Percentiles rank a stretch among this genome's conserved stretches.
These are phyloP conservation scores for Quillaja saponaria DNA, from an alignment of 306 rosid species.

Conservation along the genomic window DNA sequence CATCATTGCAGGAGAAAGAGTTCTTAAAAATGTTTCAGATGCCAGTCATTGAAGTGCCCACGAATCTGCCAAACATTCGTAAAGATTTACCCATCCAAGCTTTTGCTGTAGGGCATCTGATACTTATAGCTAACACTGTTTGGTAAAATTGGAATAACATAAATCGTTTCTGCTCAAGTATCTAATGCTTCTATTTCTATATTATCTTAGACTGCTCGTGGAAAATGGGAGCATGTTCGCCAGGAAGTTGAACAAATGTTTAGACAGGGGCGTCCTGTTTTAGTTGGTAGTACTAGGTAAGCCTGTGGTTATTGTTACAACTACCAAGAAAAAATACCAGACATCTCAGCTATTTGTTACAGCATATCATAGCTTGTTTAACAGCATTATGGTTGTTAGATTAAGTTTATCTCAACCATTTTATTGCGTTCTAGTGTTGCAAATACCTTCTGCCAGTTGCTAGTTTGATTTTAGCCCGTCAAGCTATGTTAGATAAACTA, in stretches of 20 bases:
- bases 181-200: constrained; percentile 29
- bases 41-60: constrained; percentile 98
- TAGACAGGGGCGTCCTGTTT: constrained; percentile 87
- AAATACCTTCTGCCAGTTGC: too few relatives aligned
- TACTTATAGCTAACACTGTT: constrained; percentile 18
- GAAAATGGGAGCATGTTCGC: constrained; percentile 95
- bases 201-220: constrained; percentile 74
- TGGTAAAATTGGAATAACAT: constrained; percentile 2
- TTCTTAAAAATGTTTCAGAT: constrained; percentile 88
- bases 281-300: constrained; percentile 97
- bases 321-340: too few relatives aligned
- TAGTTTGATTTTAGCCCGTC: too few relatives aligned
- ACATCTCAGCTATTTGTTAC: too few relatives aligned
- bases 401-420: too few relatives aligned
- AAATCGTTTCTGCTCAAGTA: constrained; percentile 17
- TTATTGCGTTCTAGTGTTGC: too few relatives aligned
- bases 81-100: constrained; percentile 96
- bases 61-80: constrained; percentile 87
- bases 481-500: too few relatives aligned
- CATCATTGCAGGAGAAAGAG: constrained; percentile 84
- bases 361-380: too few relatives aligned
- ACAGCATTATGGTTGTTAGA: too few relatives aligned
- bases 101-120: constrained; percentile 70
- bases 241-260: constrained; percentile 91
- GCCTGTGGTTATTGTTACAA: constrained; percentile 22